phyloP scores from a whole-genome alignment of 148 eudicot species.

The Rhododendron ferrugineum region DNA sequence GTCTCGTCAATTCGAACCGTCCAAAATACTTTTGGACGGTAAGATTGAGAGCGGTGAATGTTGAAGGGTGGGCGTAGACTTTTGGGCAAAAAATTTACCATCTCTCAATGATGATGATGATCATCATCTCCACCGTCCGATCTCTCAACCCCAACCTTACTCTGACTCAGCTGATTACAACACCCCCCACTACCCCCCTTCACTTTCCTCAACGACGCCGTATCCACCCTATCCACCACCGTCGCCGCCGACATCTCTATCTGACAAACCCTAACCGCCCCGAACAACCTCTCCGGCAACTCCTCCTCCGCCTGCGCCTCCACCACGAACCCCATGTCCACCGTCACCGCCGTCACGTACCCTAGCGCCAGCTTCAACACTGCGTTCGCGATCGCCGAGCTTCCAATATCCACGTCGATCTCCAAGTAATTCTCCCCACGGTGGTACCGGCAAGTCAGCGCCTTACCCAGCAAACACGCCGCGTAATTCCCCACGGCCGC shows the following conservation, averaged over 20 bases:
- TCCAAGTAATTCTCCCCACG: conserved; percentile 71
- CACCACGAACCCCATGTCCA: conserved; percentile 89
- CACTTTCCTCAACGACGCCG: not conserved
- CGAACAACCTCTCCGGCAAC: conserved; percentile 72
- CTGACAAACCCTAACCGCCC: conserved; percentile 78
- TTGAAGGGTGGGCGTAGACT: too few relatives aligned
- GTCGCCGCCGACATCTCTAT: conserved; percentile 81
- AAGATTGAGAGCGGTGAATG: too few relatives aligned
- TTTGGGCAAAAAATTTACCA: not conserved
- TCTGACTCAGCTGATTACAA: not conserved
- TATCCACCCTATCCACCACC: conserved; percentile 31
- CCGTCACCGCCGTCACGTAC: conserved; percentile 63
- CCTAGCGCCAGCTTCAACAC: conserved; percentile 79
- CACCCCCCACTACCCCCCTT: not conserved
- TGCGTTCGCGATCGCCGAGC: conserved; percentile 79
- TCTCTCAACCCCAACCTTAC: not conserved
- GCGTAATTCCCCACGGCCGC: conserved; percentile 76
- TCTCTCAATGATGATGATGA: not conserved
- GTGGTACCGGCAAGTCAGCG: conserved; percentile 63
- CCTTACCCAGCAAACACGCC: conserved; percentile 76
- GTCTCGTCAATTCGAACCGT: too few relatives aligned
- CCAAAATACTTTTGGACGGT: too few relatives aligned
- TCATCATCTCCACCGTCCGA: not conserved
- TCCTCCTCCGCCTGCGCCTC: conserved; percentile 81
- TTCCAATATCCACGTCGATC: conserved; percentile 78